These are phyloP conservation scores for Lentinula boryana DNA, from an alignment of 768 basidiomycete species.

Conservation along the genomic window DNA sequence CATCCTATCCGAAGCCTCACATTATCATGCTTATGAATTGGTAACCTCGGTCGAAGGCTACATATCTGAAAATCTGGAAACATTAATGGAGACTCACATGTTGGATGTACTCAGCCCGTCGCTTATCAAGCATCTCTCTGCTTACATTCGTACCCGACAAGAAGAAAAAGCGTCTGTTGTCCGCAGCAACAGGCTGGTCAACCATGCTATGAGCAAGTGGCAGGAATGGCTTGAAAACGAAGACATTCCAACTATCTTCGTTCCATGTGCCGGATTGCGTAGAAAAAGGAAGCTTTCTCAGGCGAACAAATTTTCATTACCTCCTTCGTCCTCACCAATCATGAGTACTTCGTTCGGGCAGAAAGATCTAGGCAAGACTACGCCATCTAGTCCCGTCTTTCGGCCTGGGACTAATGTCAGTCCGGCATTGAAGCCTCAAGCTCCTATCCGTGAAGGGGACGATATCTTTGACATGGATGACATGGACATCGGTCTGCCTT, in stretches of 20 bases:
- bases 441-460: slow-evolving; percentile 23
- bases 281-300: slow-evolving; percentile 18
- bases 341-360: not conserved
- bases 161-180: slow-evolving; percentile 58
- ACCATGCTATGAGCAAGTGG: slow-evolving; percentile 52
- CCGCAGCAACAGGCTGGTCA: slow-evolving; percentile 47
- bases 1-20: slow-evolving; percentile 75
- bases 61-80: slow-evolving; percentile 80
- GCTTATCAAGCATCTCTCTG: slow-evolving; percentile 62
- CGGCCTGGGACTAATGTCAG: not conserved
- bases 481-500: slow-evolving; percentile 30
- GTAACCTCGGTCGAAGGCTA: slow-evolving; percentile 70
- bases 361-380: not conserved
- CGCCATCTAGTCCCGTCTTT: not conserved
- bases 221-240: slow-evolving; percentile 64
- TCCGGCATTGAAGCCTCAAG: slow-evolving; percentile 7
- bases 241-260: slow-evolving; percentile 59
- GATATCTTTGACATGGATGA: slow-evolving; percentile 88
- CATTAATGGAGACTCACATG: slow-evolving; percentile 72
- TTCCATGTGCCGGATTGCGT: slow-evolving; percentile 22
- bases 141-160: slow-evolving; percentile 55
- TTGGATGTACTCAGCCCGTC: slow-evolving; percentile 68
- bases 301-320: slow-evolving; percentile 24
- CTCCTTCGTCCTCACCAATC: slow-evolving; percentile 9
- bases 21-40: slow-evolving; percentile 68